phyloP scores from a whole-genome alignment of 345 rosid genomes.

The Gossypium turneri region DNA sequence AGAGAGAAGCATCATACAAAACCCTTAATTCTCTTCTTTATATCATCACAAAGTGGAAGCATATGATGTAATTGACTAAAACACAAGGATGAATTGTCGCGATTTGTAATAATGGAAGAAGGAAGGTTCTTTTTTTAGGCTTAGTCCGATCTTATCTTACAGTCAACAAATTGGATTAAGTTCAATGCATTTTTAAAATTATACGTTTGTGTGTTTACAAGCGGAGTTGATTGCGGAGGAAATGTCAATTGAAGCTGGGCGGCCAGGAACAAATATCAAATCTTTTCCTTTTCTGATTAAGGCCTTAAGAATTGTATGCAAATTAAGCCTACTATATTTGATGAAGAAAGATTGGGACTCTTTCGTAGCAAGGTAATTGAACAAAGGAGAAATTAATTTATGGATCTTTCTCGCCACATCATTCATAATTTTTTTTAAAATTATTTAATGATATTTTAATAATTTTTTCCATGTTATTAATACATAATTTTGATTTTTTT shows the following conservation, averaged over 20 bases:
- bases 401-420: no score
- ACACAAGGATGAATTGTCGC: background rate
- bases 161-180: background rate
- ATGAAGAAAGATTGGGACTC: background rate
- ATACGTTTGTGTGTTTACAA: background rate
- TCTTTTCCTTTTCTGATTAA: background rate
- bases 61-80: background rate
- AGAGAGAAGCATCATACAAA: background rate
- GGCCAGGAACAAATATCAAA: background rate
- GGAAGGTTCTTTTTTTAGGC: background rate
- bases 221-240: slow-evolving; percentile 15
- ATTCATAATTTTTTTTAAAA: no score
- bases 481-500: no score
- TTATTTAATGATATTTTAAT: no score
- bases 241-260: background rate
- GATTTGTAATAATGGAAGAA: background rate
- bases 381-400: no score
- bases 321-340: background rate
- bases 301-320: background rate
- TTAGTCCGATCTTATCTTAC: background rate
- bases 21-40: background rate
- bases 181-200: background rate
- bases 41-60: background rate
- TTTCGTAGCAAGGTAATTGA: no score
- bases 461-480: no score